Base-by-base conservation (phyloP, 1,139 yeast species). In the Hyphopichia khmerensis region DNA sequence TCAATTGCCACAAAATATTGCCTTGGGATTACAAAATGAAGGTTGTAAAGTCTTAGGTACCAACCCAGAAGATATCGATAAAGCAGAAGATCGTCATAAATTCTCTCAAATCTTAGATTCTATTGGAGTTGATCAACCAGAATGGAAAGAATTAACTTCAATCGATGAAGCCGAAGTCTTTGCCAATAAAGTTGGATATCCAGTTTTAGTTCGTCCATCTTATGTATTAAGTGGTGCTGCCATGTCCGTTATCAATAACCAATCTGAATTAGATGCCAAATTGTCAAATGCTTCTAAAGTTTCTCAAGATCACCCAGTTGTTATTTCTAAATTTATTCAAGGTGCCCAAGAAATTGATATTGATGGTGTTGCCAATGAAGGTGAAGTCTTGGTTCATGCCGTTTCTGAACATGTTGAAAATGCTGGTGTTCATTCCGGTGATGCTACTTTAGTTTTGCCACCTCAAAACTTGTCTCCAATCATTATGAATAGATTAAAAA, bases 361-460 rank as follows among this genome's bases (percentile, higher is more conserved):
- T 93, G 99, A 93, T 69, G 99, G 97, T 41, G 99, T 93, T 57
- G 98, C 99, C 41, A 82, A 80, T 63, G 89, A 93, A 60, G 99
- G 99, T 69, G 82, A 90, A 66, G 77, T 93, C 74, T 80, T 93
- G 53, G 89, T 93, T 93, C 99, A 93, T 64, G 98, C 90, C 64
- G 96, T 93, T 47, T 90, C 97, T 45, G 99, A 95, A 70, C 99
- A 93, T 65, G 98, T 93, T 59, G 99, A 93, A 70, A 93, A 93
- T 62, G 99, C 99, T 24, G 99, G 99, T 80, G 97, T 93, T 43
- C 99, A 93, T 71, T 93, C 99, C 46, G 99, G 99, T 77, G 99
- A 93, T 69, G 99, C 99, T 48, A 93, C 99, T 39, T 76, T 93
- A 62, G 86, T 93, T 66, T 96, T 93, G 48, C 99, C 99, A 46